phyloP scores from a whole-genome alignment of 805 yeast genomes.

The Yarrowia sp. region DNA sequence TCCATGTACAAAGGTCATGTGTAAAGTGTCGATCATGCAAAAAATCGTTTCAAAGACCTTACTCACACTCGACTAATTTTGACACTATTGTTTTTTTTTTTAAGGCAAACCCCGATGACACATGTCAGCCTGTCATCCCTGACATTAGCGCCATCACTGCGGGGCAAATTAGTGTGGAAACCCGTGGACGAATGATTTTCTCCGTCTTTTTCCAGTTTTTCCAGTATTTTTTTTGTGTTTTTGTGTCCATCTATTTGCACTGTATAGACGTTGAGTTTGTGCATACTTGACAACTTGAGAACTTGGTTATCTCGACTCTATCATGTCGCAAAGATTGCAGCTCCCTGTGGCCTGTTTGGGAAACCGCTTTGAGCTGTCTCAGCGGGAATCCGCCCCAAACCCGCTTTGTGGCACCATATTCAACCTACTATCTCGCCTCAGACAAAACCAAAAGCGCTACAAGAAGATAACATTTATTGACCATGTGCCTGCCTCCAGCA shows the following conservation, averaged over 20 bases:
- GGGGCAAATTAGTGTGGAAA: too few species aligned
- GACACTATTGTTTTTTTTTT: too few species aligned
- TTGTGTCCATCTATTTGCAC: too few species aligned
- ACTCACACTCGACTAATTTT: neutral
- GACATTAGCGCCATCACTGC: constrained; percentile 1
- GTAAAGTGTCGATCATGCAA: neutral
- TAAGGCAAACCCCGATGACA: neutral
- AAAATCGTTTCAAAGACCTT: neutral
- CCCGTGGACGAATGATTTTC: too few species aligned
- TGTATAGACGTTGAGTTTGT: too few species aligned
- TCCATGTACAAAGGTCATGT: constrained; percentile 1
- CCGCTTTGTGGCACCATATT: neutral
- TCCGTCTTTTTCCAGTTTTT: too few species aligned
- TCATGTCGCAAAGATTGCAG: too few species aligned
- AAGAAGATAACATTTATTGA: neutral
- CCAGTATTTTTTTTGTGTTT: too few species aligned
- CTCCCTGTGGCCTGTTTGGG: too few species aligned
- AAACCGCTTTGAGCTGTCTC: neutral
- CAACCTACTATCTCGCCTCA: neutral
- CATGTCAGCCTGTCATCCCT: neutral
- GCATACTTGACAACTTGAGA: too few species aligned
- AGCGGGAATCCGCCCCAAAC: neutral
- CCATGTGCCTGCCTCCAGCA: constrained; percentile 27
- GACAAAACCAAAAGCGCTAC: too few species aligned
- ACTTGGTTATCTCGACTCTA: too few species aligned